phyloP scores from a whole-genome alignment of 352 stramenopile species.

The Phytopythium montanum region DNA sequence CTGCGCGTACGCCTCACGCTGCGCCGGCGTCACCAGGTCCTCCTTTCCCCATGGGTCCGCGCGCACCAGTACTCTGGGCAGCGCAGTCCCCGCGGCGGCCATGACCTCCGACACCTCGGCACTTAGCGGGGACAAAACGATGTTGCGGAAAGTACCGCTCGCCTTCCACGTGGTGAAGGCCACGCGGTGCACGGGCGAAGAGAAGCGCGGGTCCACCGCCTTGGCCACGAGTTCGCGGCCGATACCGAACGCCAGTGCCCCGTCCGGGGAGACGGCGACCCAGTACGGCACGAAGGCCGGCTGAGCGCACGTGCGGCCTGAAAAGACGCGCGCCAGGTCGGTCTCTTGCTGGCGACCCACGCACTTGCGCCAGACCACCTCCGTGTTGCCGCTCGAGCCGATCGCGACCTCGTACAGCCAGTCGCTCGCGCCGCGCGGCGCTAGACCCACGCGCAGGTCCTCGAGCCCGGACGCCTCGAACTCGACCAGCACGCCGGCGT shows the following conservation, averaged over 20 bases:
- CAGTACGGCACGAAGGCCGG: constrained; percentile 71
- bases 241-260: constrained; percentile 51
- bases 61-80: constrained; percentile 49
- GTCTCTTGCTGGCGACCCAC: constrained; percentile 34
- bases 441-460: constrained; percentile 68
- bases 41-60: constrained; percentile 47
- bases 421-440: constrained; percentile 21
- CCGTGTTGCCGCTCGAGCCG: constrained; percentile 71
- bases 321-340: constrained; percentile 59
- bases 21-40: constrained; percentile 54
- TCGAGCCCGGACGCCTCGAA: constrained; percentile 66
- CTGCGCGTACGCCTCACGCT: constrained; percentile 44
- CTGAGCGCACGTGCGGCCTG: constrained; percentile 56
- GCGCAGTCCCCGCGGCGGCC: constrained; percentile 29
- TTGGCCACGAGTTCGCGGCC: constrained; percentile 57
- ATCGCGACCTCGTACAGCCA: constrained; percentile 68
- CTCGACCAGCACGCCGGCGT: constrained; percentile 47
- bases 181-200: constrained; percentile 31
- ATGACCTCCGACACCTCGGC: constrained; percentile 25
- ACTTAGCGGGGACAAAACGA: constrained; percentile 31
- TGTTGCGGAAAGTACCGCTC: constrained; percentile 38
- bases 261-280: constrained; percentile 43
- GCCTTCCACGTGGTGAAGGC: constrained; percentile 72
- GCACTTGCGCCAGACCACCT: constrained; percentile 65
- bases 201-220: constrained; percentile 32